phyloP scores from a whole-genome alignment of 176 grass and related monocot genomes.

The Elaeis guineensis region DNA sequence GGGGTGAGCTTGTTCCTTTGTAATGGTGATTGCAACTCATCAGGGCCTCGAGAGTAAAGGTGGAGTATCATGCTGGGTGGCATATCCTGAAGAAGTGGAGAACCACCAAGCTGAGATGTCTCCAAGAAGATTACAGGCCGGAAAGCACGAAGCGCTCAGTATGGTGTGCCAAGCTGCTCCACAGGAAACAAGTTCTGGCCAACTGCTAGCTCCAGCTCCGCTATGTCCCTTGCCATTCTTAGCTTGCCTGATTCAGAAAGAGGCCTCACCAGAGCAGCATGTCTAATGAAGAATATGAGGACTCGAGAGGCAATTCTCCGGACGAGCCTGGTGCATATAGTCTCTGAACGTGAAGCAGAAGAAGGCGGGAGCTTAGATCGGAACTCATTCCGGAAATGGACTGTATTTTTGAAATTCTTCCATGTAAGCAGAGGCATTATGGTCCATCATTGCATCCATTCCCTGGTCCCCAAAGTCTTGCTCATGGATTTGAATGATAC shows the following conservation, averaged over 20 bases:
- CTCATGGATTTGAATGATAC: conserved; percentile 79
- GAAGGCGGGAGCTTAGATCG: conserved; percentile 75
- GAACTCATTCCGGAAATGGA: conserved; percentile 89
- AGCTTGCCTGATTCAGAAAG: conserved; percentile 96
- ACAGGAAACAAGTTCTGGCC: conserved; percentile 97
- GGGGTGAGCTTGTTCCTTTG: conserved; percentile 80
- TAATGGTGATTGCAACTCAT: conserved; percentile 81
- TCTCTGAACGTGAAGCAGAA: conserved; percentile 72
- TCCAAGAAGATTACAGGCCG: conserved; percentile 88
- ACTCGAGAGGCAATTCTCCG: conserved; percentile 89
- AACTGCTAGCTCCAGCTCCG: conserved; percentile 78
- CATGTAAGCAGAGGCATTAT: conserved; percentile 91
- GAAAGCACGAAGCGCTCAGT: conserved; percentile 74
- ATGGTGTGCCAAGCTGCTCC: conserved; percentile 85
- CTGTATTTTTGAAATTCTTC: conserved; percentile 84
- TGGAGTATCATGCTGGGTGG: conserved; percentile 81
- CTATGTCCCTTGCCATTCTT: conserved; percentile 96
- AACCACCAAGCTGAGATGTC: conserved; percentile 68
- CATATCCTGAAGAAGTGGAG: conserved; percentile 63
- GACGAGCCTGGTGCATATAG: conserved; percentile 84
- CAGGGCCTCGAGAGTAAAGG: conserved; percentile 76
- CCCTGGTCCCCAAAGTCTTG: conserved; percentile 61
- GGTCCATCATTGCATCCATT: conserved; percentile 53
- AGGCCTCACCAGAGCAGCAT: conserved; percentile 85
- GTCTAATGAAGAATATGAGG: conserved; percentile 96